These are phyloP conservation scores for Penstemon newberryi DNA, from an alignment of 257 asterid genomes.

Conservation along the genomic window DNA sequence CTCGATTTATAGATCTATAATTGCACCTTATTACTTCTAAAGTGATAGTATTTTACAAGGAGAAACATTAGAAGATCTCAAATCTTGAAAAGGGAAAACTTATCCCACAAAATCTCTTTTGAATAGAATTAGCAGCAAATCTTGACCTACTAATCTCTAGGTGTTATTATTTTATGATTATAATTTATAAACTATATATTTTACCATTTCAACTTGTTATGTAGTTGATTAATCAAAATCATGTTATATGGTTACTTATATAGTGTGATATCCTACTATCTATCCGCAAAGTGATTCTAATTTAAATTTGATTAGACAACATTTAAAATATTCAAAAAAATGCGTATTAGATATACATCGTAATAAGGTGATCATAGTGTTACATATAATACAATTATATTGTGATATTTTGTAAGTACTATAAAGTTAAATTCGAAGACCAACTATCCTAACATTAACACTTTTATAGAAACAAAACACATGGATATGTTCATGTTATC, in stretches of 20 bases:
- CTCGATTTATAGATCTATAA: conserved; percentile 27
- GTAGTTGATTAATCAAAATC: neutral
- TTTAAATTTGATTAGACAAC: no score
- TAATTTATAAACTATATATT: neutral
- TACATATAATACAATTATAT: no score
- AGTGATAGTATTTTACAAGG: conserved; percentile 36
- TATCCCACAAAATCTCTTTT: conserved; percentile 46
- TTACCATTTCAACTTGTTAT: neutral
- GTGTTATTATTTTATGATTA: no score
- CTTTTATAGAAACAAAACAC: neutral
- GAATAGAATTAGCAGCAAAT: conserved; percentile 28
- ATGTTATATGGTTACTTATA: no score
- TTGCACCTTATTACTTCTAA: conserved; percentile 37
- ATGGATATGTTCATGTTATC: neutral
- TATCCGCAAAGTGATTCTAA: no score
- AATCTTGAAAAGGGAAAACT: conserved; percentile 38
- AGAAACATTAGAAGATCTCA: conserved; percentile 38
- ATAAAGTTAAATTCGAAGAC: no score
- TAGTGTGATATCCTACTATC: no score
- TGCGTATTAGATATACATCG: no score
- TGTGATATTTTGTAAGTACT: no score
- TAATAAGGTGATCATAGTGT: no score
- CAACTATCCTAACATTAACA: neutral
- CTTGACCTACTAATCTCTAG: conserved; percentile 21
- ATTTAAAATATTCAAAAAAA: no score